Base-by-base conservation (phyloP, 2,329 filamentous ascomycete genomes). In the Nannizzia gypsea region DNA sequence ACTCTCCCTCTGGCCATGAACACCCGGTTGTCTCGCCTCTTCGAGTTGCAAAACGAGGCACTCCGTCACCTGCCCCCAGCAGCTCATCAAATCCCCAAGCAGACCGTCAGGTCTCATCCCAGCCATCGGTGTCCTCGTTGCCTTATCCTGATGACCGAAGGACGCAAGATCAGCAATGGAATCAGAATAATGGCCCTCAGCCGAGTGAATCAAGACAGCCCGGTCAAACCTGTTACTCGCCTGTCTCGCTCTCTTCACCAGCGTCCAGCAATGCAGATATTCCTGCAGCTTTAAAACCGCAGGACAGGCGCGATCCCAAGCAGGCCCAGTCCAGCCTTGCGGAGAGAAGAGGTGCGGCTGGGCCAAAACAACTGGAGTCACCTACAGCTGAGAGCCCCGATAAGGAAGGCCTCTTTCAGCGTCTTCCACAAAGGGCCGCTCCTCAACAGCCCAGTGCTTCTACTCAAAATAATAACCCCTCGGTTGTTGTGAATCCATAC, bases 11-110 rank as follows among this genome's bases (percentile, higher is more conserved):
- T 57, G 75, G 73, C 59, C 73, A 74, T 52, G 84, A 90, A 67
- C 90, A 88, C 67, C 88, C 90, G 61, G 89, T 88, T 17, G 82
- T 95, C 66, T 88, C 88, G 68, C 90, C 90, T 62, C 75, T 96
- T 74, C 84, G 89, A 69, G 95, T 95, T 71, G 86, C 86, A 77
- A 95, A 95, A 73, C 84, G 86, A 60, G 82, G 84, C 67, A 87
- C 85, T 61, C 82, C 85, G 34, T 79, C 79, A 58, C 83, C 83
- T 59, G 70, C 73, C 22, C 63, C 64, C 38, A 71, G 71, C 28
- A 68, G 70, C 8, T 66, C 68, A 20, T 54, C 50, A 6, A 54
- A 54, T 26, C 24, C 50, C 4, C 70, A 71, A 56, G 69, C 68
- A 60, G 48, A 28, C 22, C 48, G 48, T 31, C 67, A 69, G 68